Evolutionary conservation across 768 basidiomycete species (phyloP).

Genomic region (Naganishia antarctica): DNA sequence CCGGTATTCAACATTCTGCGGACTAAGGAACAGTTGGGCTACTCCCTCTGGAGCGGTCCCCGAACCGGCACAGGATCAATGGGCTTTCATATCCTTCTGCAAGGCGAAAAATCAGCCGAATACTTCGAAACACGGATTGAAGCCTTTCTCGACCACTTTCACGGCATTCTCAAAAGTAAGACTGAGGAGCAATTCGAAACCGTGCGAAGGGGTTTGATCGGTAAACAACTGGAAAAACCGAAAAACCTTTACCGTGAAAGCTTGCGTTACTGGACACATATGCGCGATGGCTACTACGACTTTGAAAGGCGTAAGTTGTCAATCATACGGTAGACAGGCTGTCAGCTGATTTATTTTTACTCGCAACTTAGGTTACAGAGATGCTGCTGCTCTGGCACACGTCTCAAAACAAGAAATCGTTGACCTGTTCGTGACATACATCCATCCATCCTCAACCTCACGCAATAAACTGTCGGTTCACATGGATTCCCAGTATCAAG

Average conservation of each 20-base stretch:
- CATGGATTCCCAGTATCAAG: slow-evolving; percentile 60
- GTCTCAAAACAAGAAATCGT: slow-evolving; percentile 73
- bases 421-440: slow-evolving; percentile 62
- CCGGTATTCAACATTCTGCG: slow-evolving; percentile 85
- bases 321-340: not conserved
- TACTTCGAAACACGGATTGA: slow-evolving; percentile 86
- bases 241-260: slow-evolving; percentile 83
- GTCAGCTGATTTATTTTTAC: not conserved
- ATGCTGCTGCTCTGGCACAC: slow-evolving; percentile 61
- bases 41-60: slow-evolving; percentile 61
- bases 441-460: slow-evolving; percentile 64
- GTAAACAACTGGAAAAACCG: slow-evolving; percentile 73
- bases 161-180: slow-evolving; percentile 64
- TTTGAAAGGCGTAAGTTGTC: slow-evolving; percentile 69
- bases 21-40: slow-evolving; percentile 92
- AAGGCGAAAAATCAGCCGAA: slow-evolving; percentile 73
- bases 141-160: slow-evolving; percentile 74
- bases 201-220: slow-evolving; percentile 70
- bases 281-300: slow-evolving; percentile 76
- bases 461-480: slow-evolving; percentile 83
- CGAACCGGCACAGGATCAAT: slow-evolving; percentile 62
- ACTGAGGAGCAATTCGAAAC: slow-evolving; percentile 65
- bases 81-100: slow-evolving; percentile 76
- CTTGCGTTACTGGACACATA: slow-evolving; percentile 60
- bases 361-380: slow-evolving; percentile 64